These are phyloP conservation scores for Annona cherimola DNA, from an alignment of 164 flowering plant genomes.

Conservation along the genomic window DNA sequence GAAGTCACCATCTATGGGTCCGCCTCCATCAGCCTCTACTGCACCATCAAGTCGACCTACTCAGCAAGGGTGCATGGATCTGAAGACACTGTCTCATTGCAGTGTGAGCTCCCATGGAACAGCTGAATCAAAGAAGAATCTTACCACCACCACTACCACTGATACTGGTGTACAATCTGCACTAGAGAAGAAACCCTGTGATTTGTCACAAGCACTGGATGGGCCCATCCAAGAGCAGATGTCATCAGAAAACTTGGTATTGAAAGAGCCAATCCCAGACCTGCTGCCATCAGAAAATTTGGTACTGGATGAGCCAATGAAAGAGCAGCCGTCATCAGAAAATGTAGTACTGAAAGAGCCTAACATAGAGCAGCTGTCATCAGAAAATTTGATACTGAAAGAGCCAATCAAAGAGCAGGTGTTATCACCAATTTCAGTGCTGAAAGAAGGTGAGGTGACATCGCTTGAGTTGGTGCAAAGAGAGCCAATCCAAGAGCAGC, in stretches of 20 bases:
- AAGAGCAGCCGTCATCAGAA: too few species aligned
- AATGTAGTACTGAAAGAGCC: too few species aligned
- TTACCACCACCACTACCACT: neutral
- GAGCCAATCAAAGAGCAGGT: neutral
- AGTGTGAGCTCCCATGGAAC: neutral
- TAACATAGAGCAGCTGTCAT: too few species aligned
- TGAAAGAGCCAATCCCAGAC: too few species aligned
- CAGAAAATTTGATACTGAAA: too few species aligned
- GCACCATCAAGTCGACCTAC: constrained; percentile 14
- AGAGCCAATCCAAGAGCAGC: too few species aligned
- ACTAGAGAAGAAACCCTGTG: constrained; percentile 15
- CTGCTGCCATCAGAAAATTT: too few species aligned
- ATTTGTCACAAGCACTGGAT: neutral
- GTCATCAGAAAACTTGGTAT: too few species aligned
- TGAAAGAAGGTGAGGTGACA: neutral
- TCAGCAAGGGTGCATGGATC: neutral
- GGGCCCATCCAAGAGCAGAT: neutral
- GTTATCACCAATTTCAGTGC: neutral
- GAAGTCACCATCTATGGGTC: constrained; percentile 17
- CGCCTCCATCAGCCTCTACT: constrained; percentile 9
- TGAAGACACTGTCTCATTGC: constrained; percentile 2
- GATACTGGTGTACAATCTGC: constrained; percentile 2
- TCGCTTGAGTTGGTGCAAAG: too few species aligned
- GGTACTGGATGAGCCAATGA: too few species aligned
- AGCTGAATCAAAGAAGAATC: constrained; percentile 10